A percentile compares a stretch with the other conserved stretches of the same genome.
Conservation (phyloP, 371 early-diverging fungal species). For the Choanephora cucurbitarum region DNA sequence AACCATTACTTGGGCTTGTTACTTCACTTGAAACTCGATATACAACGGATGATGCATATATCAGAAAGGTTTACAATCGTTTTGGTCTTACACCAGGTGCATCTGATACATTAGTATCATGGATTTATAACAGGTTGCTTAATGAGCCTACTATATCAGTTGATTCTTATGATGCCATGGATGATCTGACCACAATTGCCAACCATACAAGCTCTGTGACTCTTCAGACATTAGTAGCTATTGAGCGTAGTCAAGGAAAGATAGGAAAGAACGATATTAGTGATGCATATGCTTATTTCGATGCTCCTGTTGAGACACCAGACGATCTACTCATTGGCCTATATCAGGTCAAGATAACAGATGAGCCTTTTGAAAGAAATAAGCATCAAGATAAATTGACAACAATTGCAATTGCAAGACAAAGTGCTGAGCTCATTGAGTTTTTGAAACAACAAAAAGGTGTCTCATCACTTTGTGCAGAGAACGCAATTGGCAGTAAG, state of each 20-base stretch:
- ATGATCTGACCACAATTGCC: constrained; percentile 43
- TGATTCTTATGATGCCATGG: constrained; percentile 35
- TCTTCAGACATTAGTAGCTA: constrained; percentile 45
- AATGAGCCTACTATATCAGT: constrained; percentile 32
- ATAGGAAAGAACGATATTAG: constrained; percentile 47
- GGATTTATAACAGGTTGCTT: constrained; percentile 45
- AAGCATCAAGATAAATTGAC: constrained; percentile 33
- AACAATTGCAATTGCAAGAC: constrained; percentile 34
- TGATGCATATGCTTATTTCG: constrained; percentile 58
- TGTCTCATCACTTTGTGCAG: constrained; percentile 6
- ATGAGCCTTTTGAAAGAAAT: constrained; percentile 34
- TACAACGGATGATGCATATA: constrained; percentile 15
- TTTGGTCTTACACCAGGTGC: constrained; percentile 57
- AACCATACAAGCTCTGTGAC: constrained; percentile 35
- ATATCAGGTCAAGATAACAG: constrained; percentile 33
- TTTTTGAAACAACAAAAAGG: constrained; percentile 32
- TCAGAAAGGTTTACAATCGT: constrained; percentile 25
- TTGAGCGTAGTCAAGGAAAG: constrained; percentile 50
- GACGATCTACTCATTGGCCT: constrained; percentile 39
- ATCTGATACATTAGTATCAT: constrained; percentile 46
- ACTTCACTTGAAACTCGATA: constrained; percentile 20
- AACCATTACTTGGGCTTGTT: constrained; percentile 10
- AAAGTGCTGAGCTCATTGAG: constrained; percentile 27
- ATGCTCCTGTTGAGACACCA: constrained; percentile 30
- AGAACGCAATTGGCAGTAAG: constrained; percentile 24